Evolutionary conservation across 2,329 filamentous ascomycete species (phyloP).

Genomic region (Fusarium musae): DNA sequence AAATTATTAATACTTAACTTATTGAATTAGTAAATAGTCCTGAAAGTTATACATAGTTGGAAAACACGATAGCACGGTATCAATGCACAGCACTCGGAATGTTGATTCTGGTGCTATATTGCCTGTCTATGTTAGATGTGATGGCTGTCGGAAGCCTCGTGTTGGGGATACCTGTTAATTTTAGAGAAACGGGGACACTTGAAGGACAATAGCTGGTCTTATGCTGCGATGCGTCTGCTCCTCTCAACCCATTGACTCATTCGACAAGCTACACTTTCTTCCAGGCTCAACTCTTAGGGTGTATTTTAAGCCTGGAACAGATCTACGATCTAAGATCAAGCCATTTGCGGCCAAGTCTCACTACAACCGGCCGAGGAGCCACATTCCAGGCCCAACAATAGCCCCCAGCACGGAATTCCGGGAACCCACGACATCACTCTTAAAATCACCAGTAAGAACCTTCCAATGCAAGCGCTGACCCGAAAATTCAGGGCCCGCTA

Average conservation of each 20-base stretch:
- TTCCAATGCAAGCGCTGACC: no score
- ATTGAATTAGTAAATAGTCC: background rate
- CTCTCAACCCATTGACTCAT: rapidly evolving
- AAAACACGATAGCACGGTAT: background rate
- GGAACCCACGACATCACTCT: background rate
- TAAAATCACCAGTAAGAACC: background rate
- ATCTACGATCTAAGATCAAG: background rate
- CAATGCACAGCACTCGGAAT: rapidly evolving
- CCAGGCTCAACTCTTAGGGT: background rate
- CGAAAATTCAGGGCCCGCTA: slow-evolving; percentile 10
- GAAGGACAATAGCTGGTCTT: no score
- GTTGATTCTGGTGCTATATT: background rate
- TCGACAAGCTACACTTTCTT: no score
- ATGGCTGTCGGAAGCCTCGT: background rate
- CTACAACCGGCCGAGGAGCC: background rate
- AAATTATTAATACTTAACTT: no score
- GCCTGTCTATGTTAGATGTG: rapidly evolving
- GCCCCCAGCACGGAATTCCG: background rate
- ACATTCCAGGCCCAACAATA: background rate
- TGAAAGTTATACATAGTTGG: rapidly evolving
- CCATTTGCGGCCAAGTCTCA: background rate
- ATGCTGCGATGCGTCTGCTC: no score
- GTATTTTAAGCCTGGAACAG: background rate
- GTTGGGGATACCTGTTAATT: no score
- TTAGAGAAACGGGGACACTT: no score